Conservation (phyloP, 1,139 yeast species). For the Schwanniomyces etchellsii region DNA sequence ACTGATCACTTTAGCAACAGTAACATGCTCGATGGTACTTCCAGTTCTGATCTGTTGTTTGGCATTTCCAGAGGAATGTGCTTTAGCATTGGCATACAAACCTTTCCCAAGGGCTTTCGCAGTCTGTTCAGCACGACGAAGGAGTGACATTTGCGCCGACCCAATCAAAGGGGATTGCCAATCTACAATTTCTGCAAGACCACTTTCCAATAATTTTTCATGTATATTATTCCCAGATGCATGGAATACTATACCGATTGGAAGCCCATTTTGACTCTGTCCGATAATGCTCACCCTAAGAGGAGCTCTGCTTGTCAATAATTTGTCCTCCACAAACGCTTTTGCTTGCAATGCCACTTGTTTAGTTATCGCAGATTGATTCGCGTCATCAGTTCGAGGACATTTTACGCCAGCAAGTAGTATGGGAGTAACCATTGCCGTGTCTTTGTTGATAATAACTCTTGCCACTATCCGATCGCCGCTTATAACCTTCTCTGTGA, state of each 20-base stretch:
- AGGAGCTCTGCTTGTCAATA: slow-evolving; percentile 53
- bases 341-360: slow-evolving; percentile 62
- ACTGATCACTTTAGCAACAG: slow-evolving; percentile 55
- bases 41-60: slow-evolving; percentile 32
- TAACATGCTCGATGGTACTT: slow-evolving; percentile 43
- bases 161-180: slow-evolving; percentile 82
- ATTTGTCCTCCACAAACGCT: slow-evolving; percentile 58
- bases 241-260: slow-evolving; percentile 59
- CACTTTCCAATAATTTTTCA: slow-evolving; percentile 59
- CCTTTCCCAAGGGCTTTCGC: slow-evolving; percentile 64
- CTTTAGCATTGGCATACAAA: slow-evolving; percentile 47
- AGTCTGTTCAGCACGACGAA: slow-evolving; percentile 61
- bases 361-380: slow-evolving; percentile 37
- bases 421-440: slow-evolving; percentile 50
- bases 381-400: slow-evolving; percentile 58
- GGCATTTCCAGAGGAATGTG: slow-evolving; percentile 14
- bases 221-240: slow-evolving; percentile 69
- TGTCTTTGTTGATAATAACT: slow-evolving; percentile 36
- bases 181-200: slow-evolving; percentile 71
- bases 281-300: slow-evolving; percentile 56
- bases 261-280: slow-evolving; percentile 55
- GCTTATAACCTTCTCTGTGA: slow-evolving; percentile 70
- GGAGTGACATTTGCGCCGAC: slow-evolving; percentile 50
- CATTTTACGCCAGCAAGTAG: slow-evolving; percentile 68
- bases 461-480: slow-evolving; percentile 73